A percentile compares a stretch with the other conserved stretches of the same genome.
These are phyloP conservation scores for Nyctanthes arbortristis DNA, from an alignment of 257 asterid species.

Conservation along the genomic window DNA sequence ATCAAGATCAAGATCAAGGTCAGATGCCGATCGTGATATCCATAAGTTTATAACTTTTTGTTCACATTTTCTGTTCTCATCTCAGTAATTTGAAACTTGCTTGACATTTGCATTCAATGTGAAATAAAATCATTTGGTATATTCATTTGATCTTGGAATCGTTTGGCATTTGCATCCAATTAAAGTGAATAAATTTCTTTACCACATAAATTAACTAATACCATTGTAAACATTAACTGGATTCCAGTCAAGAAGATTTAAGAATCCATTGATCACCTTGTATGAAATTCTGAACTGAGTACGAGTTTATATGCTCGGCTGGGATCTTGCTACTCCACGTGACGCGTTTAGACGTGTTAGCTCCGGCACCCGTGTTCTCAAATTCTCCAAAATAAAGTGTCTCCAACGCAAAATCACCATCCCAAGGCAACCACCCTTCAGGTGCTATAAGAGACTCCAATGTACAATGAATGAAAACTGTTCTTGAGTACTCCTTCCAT, in stretches of 20 bases:
- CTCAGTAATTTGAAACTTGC: too few relatives aligned
- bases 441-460: slow-evolving; percentile 36
- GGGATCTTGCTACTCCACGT: slow-evolving; percentile 47
- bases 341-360: slow-evolving; percentile 28
- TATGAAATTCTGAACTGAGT: slow-evolving; percentile 43
- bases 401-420: slow-evolving; percentile 37
- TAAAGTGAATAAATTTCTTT: too few relatives aligned
- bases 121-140: too few relatives aligned
- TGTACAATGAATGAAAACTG: slow-evolving; percentile 35
- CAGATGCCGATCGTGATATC: not conserved
- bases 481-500: slow-evolving; percentile 57
- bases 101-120: too few relatives aligned
- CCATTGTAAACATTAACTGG: not conserved
- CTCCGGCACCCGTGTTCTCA: slow-evolving; percentile 36
- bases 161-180: too few relatives aligned
- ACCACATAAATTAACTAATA: too few relatives aligned
- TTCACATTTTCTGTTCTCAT: not conserved
- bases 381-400: slow-evolving; percentile 52
- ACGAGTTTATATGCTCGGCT: slow-evolving; percentile 29
- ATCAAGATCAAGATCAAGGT: not conserved
- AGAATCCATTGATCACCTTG: slow-evolving; percentile 55
- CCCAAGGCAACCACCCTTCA: slow-evolving; percentile 60
- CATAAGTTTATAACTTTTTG: not conserved
- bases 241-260: not conserved
- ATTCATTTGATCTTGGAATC: too few relatives aligned